Conservation (phyloP, 148 eudicot species). For the Cornus controversa region DNA sequence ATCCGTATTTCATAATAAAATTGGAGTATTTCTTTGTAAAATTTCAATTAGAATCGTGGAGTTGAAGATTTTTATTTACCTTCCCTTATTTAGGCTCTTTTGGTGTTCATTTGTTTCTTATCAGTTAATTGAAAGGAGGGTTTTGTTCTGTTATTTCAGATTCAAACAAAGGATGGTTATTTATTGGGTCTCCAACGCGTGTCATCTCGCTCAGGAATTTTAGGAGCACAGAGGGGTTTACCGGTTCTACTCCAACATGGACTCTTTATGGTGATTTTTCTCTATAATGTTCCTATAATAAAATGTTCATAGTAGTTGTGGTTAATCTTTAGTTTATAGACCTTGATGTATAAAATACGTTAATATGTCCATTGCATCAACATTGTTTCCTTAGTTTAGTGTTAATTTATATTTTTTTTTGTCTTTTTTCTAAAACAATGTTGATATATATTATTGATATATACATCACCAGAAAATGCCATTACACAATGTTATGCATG, state of each 20-base stretch:
- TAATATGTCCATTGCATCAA: not conserved
- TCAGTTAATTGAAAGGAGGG: not conserved
- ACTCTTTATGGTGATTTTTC: constrained; percentile 64
- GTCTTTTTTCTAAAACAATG: not conserved
- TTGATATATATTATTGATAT: too few relatives aligned
- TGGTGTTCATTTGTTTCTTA: not conserved
- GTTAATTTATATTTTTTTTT: not conserved
- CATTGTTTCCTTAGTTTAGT: too few relatives aligned
- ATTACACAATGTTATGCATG: too few relatives aligned
- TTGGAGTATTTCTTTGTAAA: not conserved
- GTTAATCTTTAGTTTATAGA: too few relatives aligned
- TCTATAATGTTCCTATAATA: not conserved
- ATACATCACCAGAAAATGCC: too few relatives aligned
- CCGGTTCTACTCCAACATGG: constrained; percentile 90
- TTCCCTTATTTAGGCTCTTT: not conserved
- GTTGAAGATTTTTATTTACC: not conserved
- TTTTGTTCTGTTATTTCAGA: constrained; percentile 28
- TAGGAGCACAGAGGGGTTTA: constrained; percentile 36
- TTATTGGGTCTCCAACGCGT: constrained; percentile 79
- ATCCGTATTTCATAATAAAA: not conserved
- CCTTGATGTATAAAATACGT: not conserved
- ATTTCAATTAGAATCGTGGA: not conserved
- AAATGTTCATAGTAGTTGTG: too few relatives aligned
- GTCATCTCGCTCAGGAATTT: constrained; percentile 32
- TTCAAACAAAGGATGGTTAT: constrained; percentile 76